phyloP scores from a whole-genome alignment of 176 grass and related monocot genomes.

The Olyra latifolia region DNA sequence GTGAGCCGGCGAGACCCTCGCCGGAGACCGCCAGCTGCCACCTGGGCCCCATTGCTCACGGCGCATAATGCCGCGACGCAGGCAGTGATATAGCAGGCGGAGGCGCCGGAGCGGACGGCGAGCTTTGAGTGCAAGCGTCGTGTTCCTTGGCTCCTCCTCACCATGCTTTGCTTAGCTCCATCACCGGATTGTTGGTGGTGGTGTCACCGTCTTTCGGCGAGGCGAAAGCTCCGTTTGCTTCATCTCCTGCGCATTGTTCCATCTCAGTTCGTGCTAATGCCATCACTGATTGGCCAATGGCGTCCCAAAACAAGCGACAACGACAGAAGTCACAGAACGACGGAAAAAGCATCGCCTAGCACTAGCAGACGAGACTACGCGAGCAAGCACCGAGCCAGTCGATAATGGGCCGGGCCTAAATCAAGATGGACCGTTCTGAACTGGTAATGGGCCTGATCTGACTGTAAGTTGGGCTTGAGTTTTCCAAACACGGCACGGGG shows the following conservation, averaged over 20 bases:
- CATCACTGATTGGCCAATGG: neutral
- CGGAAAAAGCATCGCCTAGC: slow-evolving; percentile 31
- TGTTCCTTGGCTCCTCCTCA: slow-evolving; percentile 24
- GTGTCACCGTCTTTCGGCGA: neutral
- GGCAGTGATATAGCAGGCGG: neutral
- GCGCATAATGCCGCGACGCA: neutral
- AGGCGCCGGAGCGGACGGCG: neutral
- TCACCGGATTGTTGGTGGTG: neutral
- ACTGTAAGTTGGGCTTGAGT: neutral
- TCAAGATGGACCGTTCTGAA: no score
- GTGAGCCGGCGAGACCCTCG: neutral
- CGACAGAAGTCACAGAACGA: no score
- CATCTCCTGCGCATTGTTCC: neutral
- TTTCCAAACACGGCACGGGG: neutral
- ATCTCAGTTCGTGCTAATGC: neutral
- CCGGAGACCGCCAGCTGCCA: slow-evolving; percentile 19
- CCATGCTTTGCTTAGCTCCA: slow-evolving; percentile 50
- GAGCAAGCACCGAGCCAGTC: no score
- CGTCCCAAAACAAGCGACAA: neutral
- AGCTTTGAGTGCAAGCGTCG: slow-evolving; percentile 54
- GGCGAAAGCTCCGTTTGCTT: neutral
- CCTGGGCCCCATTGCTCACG: neutral
- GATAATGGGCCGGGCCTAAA: neutral
- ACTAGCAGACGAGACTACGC: no score
- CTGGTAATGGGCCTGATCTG: neutral